Conservation (phyloP, 2,329 filamentous ascomycete species). For the Diaporthe amygdali region DNA sequence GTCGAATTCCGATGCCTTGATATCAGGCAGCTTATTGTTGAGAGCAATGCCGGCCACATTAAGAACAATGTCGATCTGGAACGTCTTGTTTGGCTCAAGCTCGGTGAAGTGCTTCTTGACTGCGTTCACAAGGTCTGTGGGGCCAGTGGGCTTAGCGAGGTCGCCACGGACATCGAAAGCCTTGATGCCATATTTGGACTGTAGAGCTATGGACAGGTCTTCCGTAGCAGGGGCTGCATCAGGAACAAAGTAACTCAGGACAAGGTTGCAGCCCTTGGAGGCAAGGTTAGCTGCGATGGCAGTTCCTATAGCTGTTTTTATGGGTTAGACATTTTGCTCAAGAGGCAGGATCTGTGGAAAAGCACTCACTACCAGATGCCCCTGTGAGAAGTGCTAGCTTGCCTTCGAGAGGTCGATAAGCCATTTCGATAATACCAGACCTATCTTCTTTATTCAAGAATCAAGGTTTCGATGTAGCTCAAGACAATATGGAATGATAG, state of each 20-base stretch:
- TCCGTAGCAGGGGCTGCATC: slow-evolving; percentile 48
- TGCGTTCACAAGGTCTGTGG: slow-evolving; percentile 62
- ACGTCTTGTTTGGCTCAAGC: slow-evolving; percentile 40
- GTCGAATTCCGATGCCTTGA: slow-evolving; percentile 70
- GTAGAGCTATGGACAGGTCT: slow-evolving; percentile 65
- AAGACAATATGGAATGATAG: neutral
- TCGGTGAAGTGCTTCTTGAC: slow-evolving; percentile 62
- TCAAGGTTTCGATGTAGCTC: neutral
- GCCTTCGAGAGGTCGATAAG: neutral
- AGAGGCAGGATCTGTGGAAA: neutral
- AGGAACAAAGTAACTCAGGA: slow-evolving; percentile 72
- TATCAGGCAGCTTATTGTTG: slow-evolving; percentile 69
- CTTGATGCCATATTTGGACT: slow-evolving; percentile 61
- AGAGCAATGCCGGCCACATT: slow-evolving; percentile 81
- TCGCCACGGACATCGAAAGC: slow-evolving; percentile 74
- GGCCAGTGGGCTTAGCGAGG: slow-evolving; percentile 66
- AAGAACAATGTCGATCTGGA: slow-evolving; percentile 82
- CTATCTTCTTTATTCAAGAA: neutral
- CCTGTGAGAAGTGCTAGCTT: neutral
- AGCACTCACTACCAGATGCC: neutral
- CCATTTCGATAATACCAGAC: neutral
- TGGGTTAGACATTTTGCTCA: neutral
- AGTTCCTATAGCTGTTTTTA: slow-evolving; percentile 70
- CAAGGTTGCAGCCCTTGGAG: slow-evolving; percentile 70
- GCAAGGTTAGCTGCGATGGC: slow-evolving; percentile 71